Evolutionary conservation across 768 basidiomycete species (phyloP).

Genomic region (Podaxis sp.): DNA sequence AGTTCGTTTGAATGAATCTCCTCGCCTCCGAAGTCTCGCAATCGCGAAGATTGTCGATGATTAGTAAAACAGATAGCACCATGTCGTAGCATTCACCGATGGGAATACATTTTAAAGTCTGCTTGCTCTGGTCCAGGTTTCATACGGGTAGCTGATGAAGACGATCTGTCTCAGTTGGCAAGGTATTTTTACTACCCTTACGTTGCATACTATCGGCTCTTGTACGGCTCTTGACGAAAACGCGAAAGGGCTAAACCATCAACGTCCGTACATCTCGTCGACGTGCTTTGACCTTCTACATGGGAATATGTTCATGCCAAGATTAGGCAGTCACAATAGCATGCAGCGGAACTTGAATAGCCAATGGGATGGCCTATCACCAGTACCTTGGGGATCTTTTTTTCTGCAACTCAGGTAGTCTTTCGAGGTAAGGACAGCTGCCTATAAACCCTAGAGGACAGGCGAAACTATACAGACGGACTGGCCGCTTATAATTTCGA

Average conservation of each 20-base stretch:
- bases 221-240: slow-evolving; percentile 6
- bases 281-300: not conserved
- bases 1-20: not conserved
- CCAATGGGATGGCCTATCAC: too few species aligned
- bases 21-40: not conserved
- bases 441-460: too few species aligned
- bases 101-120: not conserved
- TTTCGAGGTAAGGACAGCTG: too few species aligned
- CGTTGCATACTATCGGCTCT: slow-evolving; percentile 3
- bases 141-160: not conserved
- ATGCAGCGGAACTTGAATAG: too few species aligned
- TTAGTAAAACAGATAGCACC: not conserved
- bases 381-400: too few species aligned
- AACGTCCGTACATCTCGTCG: not conserved
- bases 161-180: not conserved
- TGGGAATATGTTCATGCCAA: not conserved
- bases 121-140: not conserved
- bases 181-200: slow-evolving; percentile 1
- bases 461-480: too few species aligned
- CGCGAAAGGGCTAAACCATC: not conserved
- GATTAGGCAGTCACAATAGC: not conserved
- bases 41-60: not conserved
- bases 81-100: not conserved
- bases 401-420: too few species aligned
- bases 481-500: not conserved